A percentile compares a stretch with the other conserved stretches of the same genome.
phyloP scores from a whole-genome alignment of 2,329 filamentous ascomycete species.

The Colletotrichum euphorbiae region DNA sequence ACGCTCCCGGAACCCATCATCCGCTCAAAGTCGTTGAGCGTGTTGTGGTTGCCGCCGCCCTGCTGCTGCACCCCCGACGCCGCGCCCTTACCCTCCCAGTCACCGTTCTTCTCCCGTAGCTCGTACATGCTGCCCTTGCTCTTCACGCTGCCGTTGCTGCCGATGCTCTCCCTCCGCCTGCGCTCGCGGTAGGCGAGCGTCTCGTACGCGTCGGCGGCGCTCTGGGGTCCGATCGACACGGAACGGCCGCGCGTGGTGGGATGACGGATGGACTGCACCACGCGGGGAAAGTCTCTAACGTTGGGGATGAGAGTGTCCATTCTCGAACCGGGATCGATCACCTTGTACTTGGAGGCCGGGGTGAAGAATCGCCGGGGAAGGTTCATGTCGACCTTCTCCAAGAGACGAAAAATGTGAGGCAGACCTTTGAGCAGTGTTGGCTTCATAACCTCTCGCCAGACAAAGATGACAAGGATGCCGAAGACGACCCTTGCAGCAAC shows the following conservation, averaged over 20 bases:
- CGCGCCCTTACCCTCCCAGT: conserved; percentile 53
- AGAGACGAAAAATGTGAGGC: conserved; percentile 87
- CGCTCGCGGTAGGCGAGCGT: conserved; percentile 89
- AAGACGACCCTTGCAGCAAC: conserved; percentile 77
- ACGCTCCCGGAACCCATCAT: conserved; percentile 78
- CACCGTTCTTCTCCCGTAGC: conserved; percentile 53
- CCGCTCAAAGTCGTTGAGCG: conserved; percentile 74
- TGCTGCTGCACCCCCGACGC: conserved; percentile 56
- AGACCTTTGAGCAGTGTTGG: conserved; percentile 80
- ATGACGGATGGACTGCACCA: conserved; percentile 85
- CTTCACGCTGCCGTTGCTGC: conserved; percentile 61
- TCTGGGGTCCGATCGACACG: conserved; percentile 93
- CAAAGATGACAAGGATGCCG: conserved; percentile 86
- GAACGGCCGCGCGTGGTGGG: conserved; percentile 77
- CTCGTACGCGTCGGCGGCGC: conserved; percentile 95
- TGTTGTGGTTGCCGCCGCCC: conserved; percentile 46
- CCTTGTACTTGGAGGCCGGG: conserved; percentile 89
- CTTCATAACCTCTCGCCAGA: conserved; percentile 92
- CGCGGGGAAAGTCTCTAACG: conserved; percentile 85
- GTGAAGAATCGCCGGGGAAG: conserved; percentile 92
- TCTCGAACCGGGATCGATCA: conserved; percentile 75
- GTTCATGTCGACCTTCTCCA: conserved; percentile 82
- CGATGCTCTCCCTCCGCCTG: conserved; percentile 65
- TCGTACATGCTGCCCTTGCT: conserved; percentile 58
- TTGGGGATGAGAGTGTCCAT: conserved; percentile 89